Percentiles rank a stretch among this genome's conserved stretches.
These are phyloP conservation scores for Exophiala lecanii-corni DNA, from an alignment of 2,329 filamentous ascomycete genomes.

Conservation along the genomic window DNA sequence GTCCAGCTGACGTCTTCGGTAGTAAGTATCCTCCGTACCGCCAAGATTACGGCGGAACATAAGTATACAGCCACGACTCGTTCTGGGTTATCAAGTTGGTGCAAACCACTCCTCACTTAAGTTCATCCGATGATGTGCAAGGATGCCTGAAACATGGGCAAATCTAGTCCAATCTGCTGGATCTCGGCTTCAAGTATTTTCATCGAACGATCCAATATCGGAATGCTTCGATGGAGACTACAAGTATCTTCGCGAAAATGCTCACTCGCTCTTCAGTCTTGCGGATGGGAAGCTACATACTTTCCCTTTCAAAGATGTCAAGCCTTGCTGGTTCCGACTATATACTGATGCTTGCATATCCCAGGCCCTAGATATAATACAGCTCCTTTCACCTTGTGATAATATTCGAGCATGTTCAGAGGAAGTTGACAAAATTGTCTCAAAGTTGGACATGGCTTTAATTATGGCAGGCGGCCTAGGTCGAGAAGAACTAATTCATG, in stretches of 20 bases:
- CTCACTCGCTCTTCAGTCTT: slow-evolving; percentile 42
- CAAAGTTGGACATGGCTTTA: slow-evolving; percentile 67
- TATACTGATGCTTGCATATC: slow-evolving; percentile 55
- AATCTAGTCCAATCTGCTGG: neutral
- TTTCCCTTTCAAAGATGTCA: slow-evolving; percentile 54
- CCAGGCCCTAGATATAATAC: slow-evolving; percentile 37
- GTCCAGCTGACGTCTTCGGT: too few relatives aligned
- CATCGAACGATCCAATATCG: slow-evolving; percentile 13
- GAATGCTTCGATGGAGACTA: slow-evolving; percentile 14
- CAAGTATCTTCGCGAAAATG: slow-evolving; percentile 27
- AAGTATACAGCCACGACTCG: too few relatives aligned
- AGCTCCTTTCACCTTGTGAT: slow-evolving; percentile 5
- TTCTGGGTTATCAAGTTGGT: too few relatives aligned
- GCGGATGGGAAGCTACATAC: slow-evolving; percentile 52
- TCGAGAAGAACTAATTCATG: slow-evolving; percentile 45
- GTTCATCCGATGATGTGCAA: too few relatives aligned
- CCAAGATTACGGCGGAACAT: too few relatives aligned
- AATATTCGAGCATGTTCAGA: neutral
- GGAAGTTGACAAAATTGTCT: slow-evolving; percentile 54
- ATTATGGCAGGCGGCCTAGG: slow-evolving; percentile 66
- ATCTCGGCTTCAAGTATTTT: neutral
- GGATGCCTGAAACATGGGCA: neutral
- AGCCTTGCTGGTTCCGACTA: slow-evolving; percentile 52
- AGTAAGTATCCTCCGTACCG: too few relatives aligned
- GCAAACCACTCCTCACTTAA: too few relatives aligned